Base-by-base conservation (phyloP, 352 stramenopile species). In the Phytopythium aichiense region DNA sequence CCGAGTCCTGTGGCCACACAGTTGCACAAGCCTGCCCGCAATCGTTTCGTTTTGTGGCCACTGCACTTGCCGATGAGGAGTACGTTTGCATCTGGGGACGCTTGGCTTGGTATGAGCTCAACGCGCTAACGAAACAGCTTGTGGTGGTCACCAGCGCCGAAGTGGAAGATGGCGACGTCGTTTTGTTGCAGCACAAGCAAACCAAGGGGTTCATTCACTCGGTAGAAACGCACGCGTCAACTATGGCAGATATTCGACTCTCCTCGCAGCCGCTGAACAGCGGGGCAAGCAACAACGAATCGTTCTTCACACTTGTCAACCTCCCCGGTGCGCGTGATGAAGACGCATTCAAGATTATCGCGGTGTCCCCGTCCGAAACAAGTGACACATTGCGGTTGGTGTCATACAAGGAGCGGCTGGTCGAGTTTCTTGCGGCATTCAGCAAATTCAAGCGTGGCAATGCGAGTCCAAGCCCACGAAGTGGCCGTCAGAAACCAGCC, bases 261-360 rank as follows among this genome's bases (percentile, higher is more conserved):
- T 87, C 79, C 9, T 84, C 79, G 1, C 85, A 86, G 30, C 69
- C 78, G 11, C 60, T 88, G 30, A 64, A 67, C n/a, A 76, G 45
- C 33, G 63, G 68, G 18, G 45, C 53, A 20, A 66, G 51, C 12
- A 61, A 38, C 7, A 66, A 56, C 7, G 67, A 53, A 38, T 71
- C 71, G 6, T 74, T 71, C 2, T 87, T 87, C 35, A 71, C 68
- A 18, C 74, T 88, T 11, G 71, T 81, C 16, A 68, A 76, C 5
- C 64, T 88, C 1, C 69, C 71, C 38, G 80, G 78, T 16, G 67
- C 73, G 12, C 74, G 79, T 53, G 82, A 92, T 64, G 78, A 92
- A 63, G 80, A 90, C 52, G 82, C 82, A 13, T 91, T 91, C 64
- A 83, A 84, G 49, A 70, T 90, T 42, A 54, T 89, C 8, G 43